Evolutionary conservation across 1,139 yeast genomes (phyloP).

Genomic region (Kodamaea plutei): DNA sequence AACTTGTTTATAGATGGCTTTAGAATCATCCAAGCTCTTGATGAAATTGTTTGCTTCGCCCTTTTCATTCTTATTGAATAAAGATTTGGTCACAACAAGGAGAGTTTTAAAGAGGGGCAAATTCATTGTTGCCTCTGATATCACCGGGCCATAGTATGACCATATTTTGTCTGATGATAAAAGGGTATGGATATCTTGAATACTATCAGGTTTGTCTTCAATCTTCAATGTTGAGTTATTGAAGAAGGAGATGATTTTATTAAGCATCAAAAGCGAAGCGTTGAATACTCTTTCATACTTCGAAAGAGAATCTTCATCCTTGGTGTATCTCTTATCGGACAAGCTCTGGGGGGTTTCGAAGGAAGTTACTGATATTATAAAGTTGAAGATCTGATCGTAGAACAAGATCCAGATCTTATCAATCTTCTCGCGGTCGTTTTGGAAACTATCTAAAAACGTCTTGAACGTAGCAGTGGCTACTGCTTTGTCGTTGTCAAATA

Average conservation of each 20-base stretch:
- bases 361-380: constrained; percentile 47
- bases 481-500: constrained; percentile 61
- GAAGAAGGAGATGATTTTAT: constrained; percentile 29
- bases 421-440: constrained; percentile 52
- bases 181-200: too few species aligned
- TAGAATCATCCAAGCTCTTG: constrained; percentile 14
- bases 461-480: constrained; percentile 52
- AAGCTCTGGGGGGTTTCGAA: constrained; percentile 59
- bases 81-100: constrained; percentile 30
- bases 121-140: constrained; percentile 29
- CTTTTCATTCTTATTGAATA: constrained; percentile 12
- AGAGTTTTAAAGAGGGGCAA: constrained; percentile 46
- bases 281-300: constrained; percentile 61
- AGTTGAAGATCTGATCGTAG: constrained; percentile 50
- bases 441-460: constrained; percentile 52
- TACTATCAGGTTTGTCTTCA: constrained; percentile 7
- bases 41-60: constrained; percentile 14
- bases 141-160: constrained; percentile 32
- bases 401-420: constrained; percentile 61
- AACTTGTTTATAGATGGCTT: constrained; percentile 38
- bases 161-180: constrained; percentile 40
- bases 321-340: constrained; percentile 71
- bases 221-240: constrained; percentile 14
- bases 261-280: constrained; percentile 49
- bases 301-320: constrained; percentile 61